Percentiles rank a stretch among this genome's conserved stretches.
phyloP scores from a whole-genome alignment of 83 land plant species.

The Diphasiastrum complanatum region DNA sequence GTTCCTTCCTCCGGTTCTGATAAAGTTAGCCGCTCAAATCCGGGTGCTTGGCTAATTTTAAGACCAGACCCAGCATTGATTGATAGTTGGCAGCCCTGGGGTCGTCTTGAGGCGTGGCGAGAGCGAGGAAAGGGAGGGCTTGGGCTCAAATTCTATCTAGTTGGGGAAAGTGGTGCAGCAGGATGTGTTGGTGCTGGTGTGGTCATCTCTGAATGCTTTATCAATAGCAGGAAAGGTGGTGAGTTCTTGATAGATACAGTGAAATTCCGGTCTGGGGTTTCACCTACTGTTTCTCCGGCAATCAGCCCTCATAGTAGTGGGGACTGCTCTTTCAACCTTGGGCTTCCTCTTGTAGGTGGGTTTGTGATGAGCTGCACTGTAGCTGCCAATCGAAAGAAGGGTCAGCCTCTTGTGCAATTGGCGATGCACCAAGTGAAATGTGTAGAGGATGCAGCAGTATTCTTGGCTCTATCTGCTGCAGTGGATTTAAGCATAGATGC shows the following conservation, averaged over 20 bases:
- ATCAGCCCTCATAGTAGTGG: conserved; percentile 38
- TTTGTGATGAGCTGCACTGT: conserved; percentile 50
- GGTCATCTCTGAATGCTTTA: conserved; percentile 38
- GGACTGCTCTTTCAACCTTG: conserved; percentile 26
- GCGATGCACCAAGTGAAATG: conserved; percentile 43
- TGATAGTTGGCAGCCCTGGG: conserved; percentile 75
- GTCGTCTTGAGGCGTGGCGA: conserved; percentile 72
- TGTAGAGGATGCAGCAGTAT: conserved; percentile 54
- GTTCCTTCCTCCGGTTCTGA: conserved; percentile 8
- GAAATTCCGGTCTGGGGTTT: conserved; percentile 14
- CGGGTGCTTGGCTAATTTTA: conserved; percentile 10
- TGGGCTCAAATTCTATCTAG: conserved; percentile 37
- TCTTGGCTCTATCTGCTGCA: conserved; percentile 50
- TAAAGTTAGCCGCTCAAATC: conserved; percentile 11
- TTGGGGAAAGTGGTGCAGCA: conserved; percentile 28
- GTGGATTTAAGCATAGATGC: conserved; percentile 56
- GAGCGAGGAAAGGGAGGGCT: conserved; percentile 34
- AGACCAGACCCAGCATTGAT: conserved; percentile 2
- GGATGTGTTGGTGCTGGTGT: conserved; percentile 29
- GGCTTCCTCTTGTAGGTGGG: conserved; percentile 23
- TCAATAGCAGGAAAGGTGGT: conserved; percentile 39
- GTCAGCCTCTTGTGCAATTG: conserved; percentile 41
- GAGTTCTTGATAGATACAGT: conserved; percentile 40
- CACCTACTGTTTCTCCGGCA: conserved; percentile 24
- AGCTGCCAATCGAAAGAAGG: conserved; percentile 29